Evolutionary conservation across 495 filamentous ascomycete species (phyloP).

Genomic region (Tuber brumale): DNA sequence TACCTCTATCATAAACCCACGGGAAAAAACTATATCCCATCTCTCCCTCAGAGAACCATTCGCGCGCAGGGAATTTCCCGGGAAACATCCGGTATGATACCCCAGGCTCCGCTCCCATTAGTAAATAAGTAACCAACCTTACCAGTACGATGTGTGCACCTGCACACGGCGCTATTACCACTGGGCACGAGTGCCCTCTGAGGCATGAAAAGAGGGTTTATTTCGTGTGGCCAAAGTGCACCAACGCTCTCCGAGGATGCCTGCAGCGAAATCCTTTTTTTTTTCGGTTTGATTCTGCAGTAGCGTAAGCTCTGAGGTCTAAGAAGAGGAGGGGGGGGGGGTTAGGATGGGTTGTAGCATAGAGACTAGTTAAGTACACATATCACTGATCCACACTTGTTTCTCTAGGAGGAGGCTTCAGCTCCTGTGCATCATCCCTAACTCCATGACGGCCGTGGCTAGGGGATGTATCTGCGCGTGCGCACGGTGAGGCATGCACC

Average conservation of each 20-base stretch:
- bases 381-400: not conserved
- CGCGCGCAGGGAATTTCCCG: not conserved
- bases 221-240: not conserved
- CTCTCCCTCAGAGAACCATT: not conserved
- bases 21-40: not conserved
- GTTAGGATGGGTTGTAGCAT: not conserved
- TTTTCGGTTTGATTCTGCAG: not conserved
- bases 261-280: not conserved
- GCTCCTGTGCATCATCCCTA: not conserved
- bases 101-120: not conserved
- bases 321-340: not conserved
- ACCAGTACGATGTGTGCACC: not conserved
- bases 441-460: not conserved
- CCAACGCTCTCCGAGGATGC: not conserved
- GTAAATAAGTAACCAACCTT: not conserved
- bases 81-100: not conserved
- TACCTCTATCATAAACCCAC: not conserved
- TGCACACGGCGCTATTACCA: not conserved
- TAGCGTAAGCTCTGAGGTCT: not conserved
- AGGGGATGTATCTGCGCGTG: not conserved
- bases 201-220: not conserved
- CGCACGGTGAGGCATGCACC: not conserved
- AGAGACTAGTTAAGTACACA: not conserved
- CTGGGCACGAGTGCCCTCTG: not conserved
- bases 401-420: not conserved